Evolutionary conservation across 2,329 filamentous ascomycete species (phyloP).

Genomic region (Penicillium sp.): DNA sequence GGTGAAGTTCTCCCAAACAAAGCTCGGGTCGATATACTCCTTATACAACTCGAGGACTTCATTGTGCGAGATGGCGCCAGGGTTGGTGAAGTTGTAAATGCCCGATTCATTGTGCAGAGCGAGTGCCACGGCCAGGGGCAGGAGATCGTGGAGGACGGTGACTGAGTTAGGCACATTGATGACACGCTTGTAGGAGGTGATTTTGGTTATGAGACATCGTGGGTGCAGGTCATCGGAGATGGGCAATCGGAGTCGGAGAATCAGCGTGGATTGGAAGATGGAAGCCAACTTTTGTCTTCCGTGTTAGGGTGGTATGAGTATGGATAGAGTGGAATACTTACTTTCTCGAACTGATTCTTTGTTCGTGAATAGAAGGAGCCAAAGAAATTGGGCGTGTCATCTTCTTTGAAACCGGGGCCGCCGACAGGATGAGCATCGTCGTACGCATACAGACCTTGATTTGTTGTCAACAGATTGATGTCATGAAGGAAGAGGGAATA

Average conservation of each 20-base stretch:
- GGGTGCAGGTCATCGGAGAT: constrained; percentile 64
- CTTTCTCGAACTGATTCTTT: constrained; percentile 63
- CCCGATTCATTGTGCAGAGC: constrained; percentile 60
- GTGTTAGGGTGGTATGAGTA: no score
- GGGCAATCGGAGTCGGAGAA: constrained; percentile 66
- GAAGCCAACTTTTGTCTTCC: no score
- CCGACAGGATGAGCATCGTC: constrained; percentile 55
- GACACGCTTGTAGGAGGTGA: constrained; percentile 60
- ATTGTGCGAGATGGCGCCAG: constrained; percentile 67
- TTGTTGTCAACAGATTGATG: no score
- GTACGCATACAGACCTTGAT: constrained; percentile 51
- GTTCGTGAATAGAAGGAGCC: constrained; percentile 67
- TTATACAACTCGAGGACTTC: constrained; percentile 62
- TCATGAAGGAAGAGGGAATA: no score
- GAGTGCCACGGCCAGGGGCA: constrained; percentile 58
- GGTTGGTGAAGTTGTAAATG: constrained; percentile 68
- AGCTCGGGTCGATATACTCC: constrained; percentile 56
- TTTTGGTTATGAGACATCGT: constrained; percentile 68
- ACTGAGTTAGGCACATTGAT: constrained; percentile 67
- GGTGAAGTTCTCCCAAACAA: no score
- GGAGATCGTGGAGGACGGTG: constrained; percentile 61
- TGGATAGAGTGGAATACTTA: constrained; percentile 35
- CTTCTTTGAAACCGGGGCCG: constrained; percentile 58
- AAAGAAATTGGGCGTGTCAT: constrained; percentile 60
- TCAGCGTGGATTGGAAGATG: no score